A percentile compares a stretch with the other conserved stretches of the same genome.
Conservation (phyloP, 225 moss, liverwort and hornwort species). For the Straminergon stramineum region DNA sequence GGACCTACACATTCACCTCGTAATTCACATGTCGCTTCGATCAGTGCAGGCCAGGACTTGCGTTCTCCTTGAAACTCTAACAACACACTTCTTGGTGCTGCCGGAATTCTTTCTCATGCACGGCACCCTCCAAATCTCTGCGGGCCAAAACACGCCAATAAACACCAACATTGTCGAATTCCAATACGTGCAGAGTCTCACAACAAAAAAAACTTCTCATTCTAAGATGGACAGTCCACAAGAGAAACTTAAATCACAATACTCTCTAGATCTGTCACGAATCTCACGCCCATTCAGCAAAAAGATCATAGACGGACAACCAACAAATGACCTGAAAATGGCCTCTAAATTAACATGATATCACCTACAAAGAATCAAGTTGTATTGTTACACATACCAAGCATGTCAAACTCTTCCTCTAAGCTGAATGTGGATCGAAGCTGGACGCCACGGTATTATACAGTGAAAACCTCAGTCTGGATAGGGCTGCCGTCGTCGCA, state of each 20-base stretch:
- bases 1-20: too few species aligned
- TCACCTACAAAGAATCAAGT: too few species aligned
- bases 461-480: too few species aligned
- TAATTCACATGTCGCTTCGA: too few species aligned
- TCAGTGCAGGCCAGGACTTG: too few species aligned
- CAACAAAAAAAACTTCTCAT: neutral
- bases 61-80: neutral
- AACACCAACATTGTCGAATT: neutral
- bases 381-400: neutral
- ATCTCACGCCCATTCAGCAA: neutral
- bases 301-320: neutral
- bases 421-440: neutral
- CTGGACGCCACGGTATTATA: neutral
- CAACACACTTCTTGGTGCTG: neutral
- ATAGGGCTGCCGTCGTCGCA: too few species aligned
- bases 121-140: neutral
- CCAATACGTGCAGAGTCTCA: neutral
- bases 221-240: too few species aligned
- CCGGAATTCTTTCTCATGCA: neutral
- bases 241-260: neutral
- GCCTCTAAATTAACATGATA: too few species aligned
- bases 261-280: neutral
- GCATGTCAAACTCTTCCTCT: neutral
- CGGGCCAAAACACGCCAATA: neutral
- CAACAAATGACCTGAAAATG: neutral